Base-by-base conservation (phyloP, 306 rosid species). In the Glycyrrhiza uralensis region DNA sequence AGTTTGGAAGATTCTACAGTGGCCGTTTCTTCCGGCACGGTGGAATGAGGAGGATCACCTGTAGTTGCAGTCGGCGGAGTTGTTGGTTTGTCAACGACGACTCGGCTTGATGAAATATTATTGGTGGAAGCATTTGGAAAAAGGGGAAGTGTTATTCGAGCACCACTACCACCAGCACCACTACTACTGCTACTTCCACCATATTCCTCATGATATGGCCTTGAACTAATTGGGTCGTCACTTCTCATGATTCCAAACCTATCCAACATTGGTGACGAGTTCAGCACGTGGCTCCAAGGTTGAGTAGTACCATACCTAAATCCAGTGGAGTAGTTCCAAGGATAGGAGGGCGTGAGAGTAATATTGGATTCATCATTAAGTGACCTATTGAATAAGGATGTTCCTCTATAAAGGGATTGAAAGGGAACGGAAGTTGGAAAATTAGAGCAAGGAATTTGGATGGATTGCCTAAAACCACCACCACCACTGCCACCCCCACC, bases 351-450 rank as follows among this genome's bases (percentile, higher is more conserved):
- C 19, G 82, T 88, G 12, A 76, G 94, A 62, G 84, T 84, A 87
- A 82, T 64, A n/a, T n/a, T n/a, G 1, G 93, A 80, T 0, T 84
- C 87, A 1, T 83, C 90, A n/a, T n/a, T n/a, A n/a, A 86, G 86
- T 28, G 78, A 8, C 20, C 49, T 54, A 6, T 66, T 66, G 5
- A 17, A n/a, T 8, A 9, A 50, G 13, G 86, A 69, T 1, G 36
- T 1, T 30, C 83, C 84, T 60, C 85, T 84, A 45, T 57, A 77
- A 6, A 35, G 6, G 1, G 78, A 6, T 46, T 72, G 75, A 11
- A 19, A 76, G 51, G 8, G n/a, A n/a, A n/a, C n/a, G n/a, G n/a
- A n/a, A n/a, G 26, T 15, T 3, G 81, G 47, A 41, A 67, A 76
- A 13, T 8, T 61, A 35, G 11, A 15, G n/a, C 66, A 69, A 56